Base-by-base conservation (phyloP, 2,329 filamentous ascomycete genomes). In the Fusarium graminum region DNA sequence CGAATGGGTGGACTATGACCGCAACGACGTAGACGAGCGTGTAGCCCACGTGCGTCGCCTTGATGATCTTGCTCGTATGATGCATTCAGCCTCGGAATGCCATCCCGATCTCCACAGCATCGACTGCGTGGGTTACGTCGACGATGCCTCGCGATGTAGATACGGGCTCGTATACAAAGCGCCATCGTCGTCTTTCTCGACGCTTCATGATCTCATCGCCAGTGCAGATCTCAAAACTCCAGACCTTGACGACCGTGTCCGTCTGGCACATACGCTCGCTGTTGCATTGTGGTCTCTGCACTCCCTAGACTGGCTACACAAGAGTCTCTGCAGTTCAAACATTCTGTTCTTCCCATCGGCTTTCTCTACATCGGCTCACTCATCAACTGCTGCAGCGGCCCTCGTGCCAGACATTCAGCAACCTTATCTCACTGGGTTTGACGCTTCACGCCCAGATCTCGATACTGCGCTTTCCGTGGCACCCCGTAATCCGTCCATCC, bases 281-380 rank as follows among this genome's bases (percentile, higher is more conserved):
- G 75, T 82, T 17, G 79, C 81, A 3, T 71, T 83, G 11, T 82
- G 80, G 77, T 81, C 81, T 16, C 79, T 85, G n/a, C 83, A 85
- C 68, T 82, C 82, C 1, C 79, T 85, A 36, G 83, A 84, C 71
- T 85, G 83, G 83, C 78, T 86, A 39, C 83, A 87, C 77, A 87
- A 88, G 71, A 85, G 83, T 36, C 77, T 88, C 14, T 83, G 84
- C 50, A 80, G 78, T 54, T 74, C 81, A 57, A 87, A 85, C 73
- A 80, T 87, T 43, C 75, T 87, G 49, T 85, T 87, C 75, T 86
- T 84, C 72, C 81, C 78, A 7, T 80, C 79, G 0, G 75, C 76
- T 22, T 73, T 76, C 65, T 84, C 74, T 69, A 73, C 55, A 14
- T 66, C 71, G 8, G 70, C 72, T 7, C 65, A 68, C 10, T 76